Evolutionary conservation across 345 rosid genomes (phyloP).

Genomic region (Eucalyptus cladocalyx): DNA sequence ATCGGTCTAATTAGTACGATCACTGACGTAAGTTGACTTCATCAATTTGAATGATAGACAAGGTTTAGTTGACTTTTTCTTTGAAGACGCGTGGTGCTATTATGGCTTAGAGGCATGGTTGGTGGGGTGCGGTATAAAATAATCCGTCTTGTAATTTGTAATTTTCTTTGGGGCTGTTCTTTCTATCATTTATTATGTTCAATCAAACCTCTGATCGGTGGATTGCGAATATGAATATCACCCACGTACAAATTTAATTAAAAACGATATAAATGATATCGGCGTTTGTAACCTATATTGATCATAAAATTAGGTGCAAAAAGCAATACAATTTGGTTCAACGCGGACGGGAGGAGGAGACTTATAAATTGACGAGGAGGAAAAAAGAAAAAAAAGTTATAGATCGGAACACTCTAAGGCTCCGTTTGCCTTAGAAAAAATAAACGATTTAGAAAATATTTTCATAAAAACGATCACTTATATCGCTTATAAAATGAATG

Average conservation of each 20-base stretch:
- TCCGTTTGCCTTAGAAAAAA: too few relatives aligned
- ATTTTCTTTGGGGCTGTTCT: not conserved
- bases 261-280: not conserved
- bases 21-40: not conserved
- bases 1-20: not conserved
- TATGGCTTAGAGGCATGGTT: too few relatives aligned
- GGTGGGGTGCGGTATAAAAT: not conserved
- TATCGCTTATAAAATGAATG: not conserved
- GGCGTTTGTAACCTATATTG: not conserved
- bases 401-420: too few relatives aligned
- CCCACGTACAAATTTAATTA: not conserved
- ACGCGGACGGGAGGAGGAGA: fast-evolving
- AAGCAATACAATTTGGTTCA: not conserved
- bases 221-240: not conserved
- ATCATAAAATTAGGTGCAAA: not conserved
- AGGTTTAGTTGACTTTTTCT: not conserved
- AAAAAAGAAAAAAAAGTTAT: not conserved
- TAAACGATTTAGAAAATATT: not conserved
- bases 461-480: too few relatives aligned
- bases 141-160: not conserved
- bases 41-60: not conserved
- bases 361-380: not conserved
- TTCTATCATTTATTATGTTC: not conserved
- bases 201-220: not conserved
- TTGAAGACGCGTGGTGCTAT: too few relatives aligned